These are phyloP conservation scores for Fraxinus albicans DNA, from an alignment of 305 asterid genomes.

Conservation along the genomic window DNA sequence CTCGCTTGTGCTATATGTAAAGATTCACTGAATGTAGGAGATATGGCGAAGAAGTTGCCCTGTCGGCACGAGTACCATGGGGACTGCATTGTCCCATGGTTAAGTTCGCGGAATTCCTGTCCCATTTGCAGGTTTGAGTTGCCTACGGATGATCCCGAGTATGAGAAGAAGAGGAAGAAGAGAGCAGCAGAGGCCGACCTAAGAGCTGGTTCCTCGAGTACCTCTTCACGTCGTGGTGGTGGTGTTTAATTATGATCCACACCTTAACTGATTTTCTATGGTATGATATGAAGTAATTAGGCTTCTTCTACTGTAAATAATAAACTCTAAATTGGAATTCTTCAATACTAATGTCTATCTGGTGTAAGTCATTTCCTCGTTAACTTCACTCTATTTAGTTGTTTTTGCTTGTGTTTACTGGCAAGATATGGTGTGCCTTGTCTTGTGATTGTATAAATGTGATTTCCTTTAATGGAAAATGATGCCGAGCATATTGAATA, in stretches of 20 bases:
- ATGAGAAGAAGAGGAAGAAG: conserved; percentile 78
- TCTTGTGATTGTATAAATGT: background rate
- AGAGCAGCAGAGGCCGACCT: conserved; percentile 35
- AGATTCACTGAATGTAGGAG: conserved; percentile 60
- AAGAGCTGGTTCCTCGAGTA: conserved; percentile 29
- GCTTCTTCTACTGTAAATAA: conserved; percentile 38
- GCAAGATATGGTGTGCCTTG: background rate
- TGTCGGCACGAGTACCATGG: conserved; percentile 86
- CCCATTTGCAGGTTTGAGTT: conserved; percentile 91
- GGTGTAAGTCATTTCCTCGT: conserved; percentile 6
- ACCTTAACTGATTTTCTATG: conserved; percentile 30
- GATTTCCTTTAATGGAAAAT: background rate
- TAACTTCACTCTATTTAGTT: conserved; percentile 7
- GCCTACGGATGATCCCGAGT: conserved; percentile 88
- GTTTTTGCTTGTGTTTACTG: background rate
- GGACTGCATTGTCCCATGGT: conserved; percentile 79
- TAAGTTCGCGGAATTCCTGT: conserved; percentile 75
- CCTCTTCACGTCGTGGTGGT: background rate
- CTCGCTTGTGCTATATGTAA: conserved; percentile 74
- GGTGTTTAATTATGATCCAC: background rate
- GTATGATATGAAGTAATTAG: conserved; percentile 29
- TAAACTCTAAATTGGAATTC: conserved; percentile 19
- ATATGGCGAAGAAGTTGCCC: conserved; percentile 62
- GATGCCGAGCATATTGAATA: background rate
- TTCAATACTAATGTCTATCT: conserved; percentile 6